Conservation (phyloP, 1,284 basidiomycete species). For the Takashimella koratensis region DNA sequence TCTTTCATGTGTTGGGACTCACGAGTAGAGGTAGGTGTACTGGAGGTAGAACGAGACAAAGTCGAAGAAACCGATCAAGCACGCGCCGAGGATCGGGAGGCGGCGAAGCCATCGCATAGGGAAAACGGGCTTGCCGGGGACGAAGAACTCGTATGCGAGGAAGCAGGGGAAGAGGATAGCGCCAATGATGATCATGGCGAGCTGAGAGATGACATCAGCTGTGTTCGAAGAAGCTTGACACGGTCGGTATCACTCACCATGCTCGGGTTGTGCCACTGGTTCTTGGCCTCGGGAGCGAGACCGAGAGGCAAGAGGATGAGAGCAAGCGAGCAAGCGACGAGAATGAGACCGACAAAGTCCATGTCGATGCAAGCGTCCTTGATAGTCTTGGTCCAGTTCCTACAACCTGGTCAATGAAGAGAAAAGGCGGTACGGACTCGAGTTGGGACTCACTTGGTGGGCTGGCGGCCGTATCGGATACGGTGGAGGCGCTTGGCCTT, state of each 20-base stretch:
- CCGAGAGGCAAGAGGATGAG: constrained; percentile 69
- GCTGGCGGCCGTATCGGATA: constrained; percentile 31
- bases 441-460: not conserved
- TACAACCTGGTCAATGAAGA: no score
- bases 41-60: constrained; percentile 59
- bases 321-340: constrained; percentile 60
- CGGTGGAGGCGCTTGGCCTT: constrained; percentile 59
- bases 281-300: constrained; percentile 52
- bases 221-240: not conserved
- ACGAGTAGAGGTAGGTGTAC: constrained; percentile 43
- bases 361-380: constrained; percentile 32
- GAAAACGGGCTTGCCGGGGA: constrained; percentile 51
- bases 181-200: constrained; percentile 50
- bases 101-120: constrained; percentile 59
- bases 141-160: constrained; percentile 50
- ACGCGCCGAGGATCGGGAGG: constrained; percentile 59
- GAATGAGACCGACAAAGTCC: constrained; percentile 59
- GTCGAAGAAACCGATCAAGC: constrained; percentile 66
- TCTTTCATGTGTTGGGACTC: no score
- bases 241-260: constrained; percentile 22
- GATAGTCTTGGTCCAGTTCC: not conserved
- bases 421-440: no score
- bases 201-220: no score
- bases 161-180: constrained; percentile 48
- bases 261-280: constrained; percentile 40